phyloP scores from a whole-genome alignment of 2,329 filamentous ascomycete species.

The Phaeophleospora eucalypticola region DNA sequence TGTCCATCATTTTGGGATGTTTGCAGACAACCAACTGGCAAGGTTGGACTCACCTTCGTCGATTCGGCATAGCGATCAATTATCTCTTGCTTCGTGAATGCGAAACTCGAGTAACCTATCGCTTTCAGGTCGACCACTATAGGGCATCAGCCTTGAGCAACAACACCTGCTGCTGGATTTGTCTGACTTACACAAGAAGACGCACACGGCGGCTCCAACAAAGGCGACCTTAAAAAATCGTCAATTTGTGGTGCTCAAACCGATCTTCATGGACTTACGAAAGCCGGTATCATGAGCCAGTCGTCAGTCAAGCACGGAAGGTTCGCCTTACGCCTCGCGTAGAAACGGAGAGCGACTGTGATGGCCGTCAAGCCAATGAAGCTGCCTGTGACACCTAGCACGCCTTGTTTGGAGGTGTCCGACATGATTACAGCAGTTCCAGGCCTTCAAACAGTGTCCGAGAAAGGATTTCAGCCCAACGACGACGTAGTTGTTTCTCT shows the following conservation, averaged over 20 bases:
- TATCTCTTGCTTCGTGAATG: not conserved
- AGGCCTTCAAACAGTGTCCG: too few relatives aligned
- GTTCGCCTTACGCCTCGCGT: not conserved
- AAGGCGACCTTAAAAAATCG: not conserved
- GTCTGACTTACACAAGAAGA: not conserved
- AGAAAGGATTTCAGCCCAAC: too few relatives aligned
- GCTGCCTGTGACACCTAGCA: not conserved
- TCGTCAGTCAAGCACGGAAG: not conserved
- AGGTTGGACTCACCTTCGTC: not conserved
- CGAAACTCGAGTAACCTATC: not conserved
- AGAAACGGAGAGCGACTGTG: constrained; percentile 1
- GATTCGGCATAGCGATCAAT: not conserved
- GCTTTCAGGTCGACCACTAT: not conserved
- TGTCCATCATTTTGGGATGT: too few relatives aligned
- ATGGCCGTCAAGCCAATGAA: not conserved
- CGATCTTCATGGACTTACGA: constrained; percentile 1
- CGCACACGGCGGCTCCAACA: not conserved
- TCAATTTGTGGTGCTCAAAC: too few relatives aligned
- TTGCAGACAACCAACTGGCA: not conserved
- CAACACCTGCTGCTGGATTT: not conserved
- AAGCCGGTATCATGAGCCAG: constrained; percentile 2
- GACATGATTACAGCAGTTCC: not conserved
- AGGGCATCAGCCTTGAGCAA: not conserved
- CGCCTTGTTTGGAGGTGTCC: not conserved
- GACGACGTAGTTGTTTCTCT: too few relatives aligned